Conservation (phyloP, 202 grass and related monocot genomes). For the Saccharum hybrid region DNA sequence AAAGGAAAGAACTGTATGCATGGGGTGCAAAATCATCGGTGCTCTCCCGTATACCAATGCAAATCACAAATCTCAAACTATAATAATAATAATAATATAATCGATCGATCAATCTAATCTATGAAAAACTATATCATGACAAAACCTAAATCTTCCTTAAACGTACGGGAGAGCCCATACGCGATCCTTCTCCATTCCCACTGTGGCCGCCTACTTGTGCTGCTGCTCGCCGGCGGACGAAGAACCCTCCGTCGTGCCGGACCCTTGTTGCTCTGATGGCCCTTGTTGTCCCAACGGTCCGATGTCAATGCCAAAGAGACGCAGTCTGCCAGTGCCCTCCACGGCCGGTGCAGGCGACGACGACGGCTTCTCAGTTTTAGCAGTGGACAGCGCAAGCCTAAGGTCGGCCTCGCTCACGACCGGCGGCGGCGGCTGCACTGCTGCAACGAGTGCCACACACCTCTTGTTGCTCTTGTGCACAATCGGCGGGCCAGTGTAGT, state of each 20-base stretch:
- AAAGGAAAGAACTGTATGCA: too few species aligned
- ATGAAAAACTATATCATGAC: background rate
- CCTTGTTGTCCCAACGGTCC: background rate
- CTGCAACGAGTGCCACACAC: too few species aligned
- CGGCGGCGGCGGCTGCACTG: background rate
- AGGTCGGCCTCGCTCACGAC: background rate
- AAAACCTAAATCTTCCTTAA: background rate
- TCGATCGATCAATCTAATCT: background rate
- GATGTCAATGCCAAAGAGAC: slow-evolving; percentile 43
- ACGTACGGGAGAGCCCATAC: background rate
- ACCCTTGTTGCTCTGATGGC: background rate
- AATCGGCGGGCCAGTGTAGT: slow-evolving; percentile 28
- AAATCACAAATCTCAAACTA: too few species aligned
- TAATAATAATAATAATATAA: background rate
- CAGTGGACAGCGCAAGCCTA: background rate
- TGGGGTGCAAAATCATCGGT: too few species aligned
- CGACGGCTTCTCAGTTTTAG: background rate
- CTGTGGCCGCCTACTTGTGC: background rate
- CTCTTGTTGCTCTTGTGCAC: slow-evolving; percentile 9
- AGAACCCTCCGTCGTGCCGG: background rate
- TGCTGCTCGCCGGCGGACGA: background rate
- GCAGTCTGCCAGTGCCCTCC: background rate
- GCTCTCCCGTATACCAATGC: too few species aligned
- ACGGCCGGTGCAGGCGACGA: background rate
- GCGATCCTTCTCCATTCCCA: background rate